Conservation (phyloP, 2,329 filamentous ascomycete genomes). For the Hypoxylon sp. region DNA sequence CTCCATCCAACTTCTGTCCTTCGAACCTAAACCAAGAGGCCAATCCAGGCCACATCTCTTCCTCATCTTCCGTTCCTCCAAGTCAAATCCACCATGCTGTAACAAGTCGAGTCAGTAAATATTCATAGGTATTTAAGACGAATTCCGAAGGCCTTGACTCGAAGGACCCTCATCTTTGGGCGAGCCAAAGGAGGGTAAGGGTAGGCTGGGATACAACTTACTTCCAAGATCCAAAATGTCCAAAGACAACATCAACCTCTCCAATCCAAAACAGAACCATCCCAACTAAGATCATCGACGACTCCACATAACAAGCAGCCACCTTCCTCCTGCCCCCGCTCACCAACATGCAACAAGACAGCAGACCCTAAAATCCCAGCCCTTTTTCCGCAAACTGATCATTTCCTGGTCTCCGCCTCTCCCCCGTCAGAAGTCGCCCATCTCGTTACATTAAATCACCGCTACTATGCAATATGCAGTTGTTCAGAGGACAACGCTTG, state of each 20-base stretch:
- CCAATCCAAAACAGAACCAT: no score
- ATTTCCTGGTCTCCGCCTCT: conserved; percentile 4
- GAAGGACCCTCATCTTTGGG: no score
- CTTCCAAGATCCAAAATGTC: background rate
- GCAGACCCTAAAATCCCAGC: background rate
- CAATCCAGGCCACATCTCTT: background rate
- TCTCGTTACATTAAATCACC: conserved; percentile 13
- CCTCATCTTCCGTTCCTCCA: background rate
- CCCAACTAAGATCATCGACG: background rate
- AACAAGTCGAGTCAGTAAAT: background rate
- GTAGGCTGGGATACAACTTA: background rate
- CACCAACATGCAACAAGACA: background rate
- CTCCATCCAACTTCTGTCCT: background rate
- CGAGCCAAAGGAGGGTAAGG: background rate
- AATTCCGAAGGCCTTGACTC: background rate
- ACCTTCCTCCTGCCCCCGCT: background rate
- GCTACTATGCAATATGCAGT: conserved; percentile 19
- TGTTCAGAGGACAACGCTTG: conserved; percentile 18
- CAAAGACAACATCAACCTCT: background rate
- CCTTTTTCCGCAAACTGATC: background rate
- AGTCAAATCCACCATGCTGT: background rate
- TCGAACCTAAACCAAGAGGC: background rate
- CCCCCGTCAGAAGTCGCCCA: background rate
- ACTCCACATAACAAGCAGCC: background rate
- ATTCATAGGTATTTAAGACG: background rate